Percentiles rank a stretch among this genome's conserved stretches.
These are phyloP conservation scores for Hypoxylon subgilvum DNA, from an alignment of 495 filamentous ascomycete species.

Conservation along the genomic window DNA sequence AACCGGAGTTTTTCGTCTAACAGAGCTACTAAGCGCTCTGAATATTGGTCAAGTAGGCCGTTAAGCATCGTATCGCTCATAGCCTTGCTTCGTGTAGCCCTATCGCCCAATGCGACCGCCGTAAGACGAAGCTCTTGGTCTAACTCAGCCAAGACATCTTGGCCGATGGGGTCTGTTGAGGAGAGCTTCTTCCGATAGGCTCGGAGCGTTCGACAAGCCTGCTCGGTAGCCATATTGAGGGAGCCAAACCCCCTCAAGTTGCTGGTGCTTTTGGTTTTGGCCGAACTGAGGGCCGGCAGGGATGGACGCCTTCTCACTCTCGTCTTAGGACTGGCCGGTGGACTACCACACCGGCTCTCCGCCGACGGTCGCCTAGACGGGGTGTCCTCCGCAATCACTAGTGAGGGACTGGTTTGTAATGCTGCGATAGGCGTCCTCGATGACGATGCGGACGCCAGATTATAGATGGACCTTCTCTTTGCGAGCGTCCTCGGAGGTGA, in stretches of 20 bases:
- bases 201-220: conserved; percentile 77
- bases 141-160: conserved; percentile 72
- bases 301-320: conserved; percentile 56
- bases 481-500: conserved; percentile 69
- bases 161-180: conserved; percentile 65
- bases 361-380: conserved; percentile 49
- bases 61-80: conserved; percentile 65
- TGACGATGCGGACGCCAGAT: conserved; percentile 39
- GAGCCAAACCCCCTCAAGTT: conserved; percentile 63
- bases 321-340: conserved; percentile 54
- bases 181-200: conserved; percentile 83
- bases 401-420: conserved; percentile 40
- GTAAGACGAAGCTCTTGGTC: conserved; percentile 82
- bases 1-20: conserved; percentile 71
- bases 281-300: conserved; percentile 64
- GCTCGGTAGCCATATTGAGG: conserved; percentile 77
- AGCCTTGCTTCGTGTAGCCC: conserved; percentile 56
- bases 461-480: conserved; percentile 49
- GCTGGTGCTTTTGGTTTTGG: conserved; percentile 56
- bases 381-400: conserved; percentile 44
- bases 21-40: conserved; percentile 70
- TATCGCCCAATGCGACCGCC: conserved; percentile 68
- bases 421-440: conserved; percentile 44
- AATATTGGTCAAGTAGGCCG: conserved; percentile 72
- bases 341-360: conserved; percentile 49